A percentile compares a stretch with the other conserved stretches of the same genome.
phyloP scores from a whole-genome alignment of 805 yeast species.

The Zygoascus bituminiphila region DNA sequence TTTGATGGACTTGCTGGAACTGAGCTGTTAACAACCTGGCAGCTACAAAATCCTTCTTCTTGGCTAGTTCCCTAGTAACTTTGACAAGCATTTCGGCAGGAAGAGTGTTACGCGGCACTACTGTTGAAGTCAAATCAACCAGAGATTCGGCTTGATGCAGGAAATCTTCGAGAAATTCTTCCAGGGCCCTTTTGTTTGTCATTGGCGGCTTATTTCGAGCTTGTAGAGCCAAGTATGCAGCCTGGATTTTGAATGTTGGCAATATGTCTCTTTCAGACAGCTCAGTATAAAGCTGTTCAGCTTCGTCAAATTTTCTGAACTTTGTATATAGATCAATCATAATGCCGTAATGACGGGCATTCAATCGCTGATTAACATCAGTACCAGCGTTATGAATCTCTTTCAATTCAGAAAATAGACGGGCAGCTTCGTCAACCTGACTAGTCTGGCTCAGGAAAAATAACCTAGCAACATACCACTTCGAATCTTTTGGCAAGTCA shows the following conservation, averaged over 20 bases:
- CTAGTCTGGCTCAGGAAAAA: conserved; percentile 28
- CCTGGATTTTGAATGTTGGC: conserved; percentile 19
- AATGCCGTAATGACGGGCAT: conserved; percentile 21
- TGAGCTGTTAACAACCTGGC: conserved; percentile 20
- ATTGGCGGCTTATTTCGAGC: background rate
- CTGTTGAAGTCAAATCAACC: conserved; percentile 20
- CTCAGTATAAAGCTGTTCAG: conserved; percentile 11
- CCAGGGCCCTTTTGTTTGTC: conserved; percentile 1
- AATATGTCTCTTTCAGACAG: conserved; percentile 15
- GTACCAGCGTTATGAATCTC: background rate
- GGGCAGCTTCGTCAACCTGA: conserved; percentile 31
- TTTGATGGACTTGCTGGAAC: conserved; percentile 3
- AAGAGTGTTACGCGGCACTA: conserved; percentile 22
- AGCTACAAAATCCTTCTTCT: conserved; percentile 7
- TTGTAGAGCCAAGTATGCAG: conserved; percentile 17
- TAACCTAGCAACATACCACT: conserved; percentile 25
- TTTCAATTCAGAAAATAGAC: conserved; percentile 22
- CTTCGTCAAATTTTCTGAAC: conserved; percentile 10
- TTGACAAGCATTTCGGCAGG: conserved; percentile 22
- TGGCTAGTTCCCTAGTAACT: conserved; percentile 17
- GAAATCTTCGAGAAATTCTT: conserved; percentile 13
- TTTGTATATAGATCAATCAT: conserved; percentile 17
- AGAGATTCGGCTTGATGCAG: conserved; percentile 10
- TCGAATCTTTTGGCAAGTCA: conserved; percentile 9
- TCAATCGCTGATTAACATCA: conserved; percentile 2